These are phyloP conservation scores for Picea abies DNA, from an alignment of 83 land plant genomes.

Conservation along the genomic window DNA sequence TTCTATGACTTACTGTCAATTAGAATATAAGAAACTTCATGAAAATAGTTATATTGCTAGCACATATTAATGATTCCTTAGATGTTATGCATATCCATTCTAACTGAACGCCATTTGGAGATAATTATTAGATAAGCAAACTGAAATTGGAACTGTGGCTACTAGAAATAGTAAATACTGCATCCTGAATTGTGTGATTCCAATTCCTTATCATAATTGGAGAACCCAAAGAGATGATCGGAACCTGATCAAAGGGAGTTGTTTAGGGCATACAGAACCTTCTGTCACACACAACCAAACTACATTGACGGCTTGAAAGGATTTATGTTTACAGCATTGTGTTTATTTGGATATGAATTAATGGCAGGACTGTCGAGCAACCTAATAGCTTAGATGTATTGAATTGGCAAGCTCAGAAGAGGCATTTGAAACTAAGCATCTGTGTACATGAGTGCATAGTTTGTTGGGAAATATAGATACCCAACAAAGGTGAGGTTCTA, in stretches of 20 bases:
- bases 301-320: background rate
- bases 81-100: too few species aligned
- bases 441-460: background rate
- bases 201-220: too few species aligned
- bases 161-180: too few species aligned
- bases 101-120: too few species aligned
- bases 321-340: background rate
- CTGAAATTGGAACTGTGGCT: too few species aligned
- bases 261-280: background rate
- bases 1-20: too few species aligned
- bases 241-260: background rate
- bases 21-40: too few species aligned
- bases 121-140: too few species aligned
- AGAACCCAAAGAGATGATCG: background rate
- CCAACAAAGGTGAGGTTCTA: background rate
- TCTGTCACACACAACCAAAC: background rate
- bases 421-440: background rate
- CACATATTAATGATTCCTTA: too few species aligned
- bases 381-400: background rate
- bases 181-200: too few species aligned
- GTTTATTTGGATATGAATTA: background rate
- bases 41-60: too few species aligned
- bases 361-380: background rate
- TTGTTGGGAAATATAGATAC: background rate
- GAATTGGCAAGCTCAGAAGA: background rate